These are phyloP conservation scores for Clathrospora elynae DNA, from an alignment of 2,329 filamentous ascomycete genomes.

Conservation along the genomic window DNA sequence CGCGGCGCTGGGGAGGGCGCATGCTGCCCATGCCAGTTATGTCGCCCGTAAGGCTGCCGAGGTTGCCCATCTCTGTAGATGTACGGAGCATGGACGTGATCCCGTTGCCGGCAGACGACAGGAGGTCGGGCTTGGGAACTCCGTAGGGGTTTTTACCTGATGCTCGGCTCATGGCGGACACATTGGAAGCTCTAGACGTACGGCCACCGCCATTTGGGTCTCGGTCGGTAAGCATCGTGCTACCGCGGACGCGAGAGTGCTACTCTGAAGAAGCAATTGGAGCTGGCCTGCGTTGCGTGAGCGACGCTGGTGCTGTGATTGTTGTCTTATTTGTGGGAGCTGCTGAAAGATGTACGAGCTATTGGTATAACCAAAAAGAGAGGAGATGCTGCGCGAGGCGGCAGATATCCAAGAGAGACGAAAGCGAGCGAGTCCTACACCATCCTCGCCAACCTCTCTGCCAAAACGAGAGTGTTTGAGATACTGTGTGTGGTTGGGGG, in stretches of 20 bases:
- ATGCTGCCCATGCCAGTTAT: conserved; percentile 47
- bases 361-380: conserved; percentile 26
- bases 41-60: conserved; percentile 49
- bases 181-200: conserved; percentile 54
- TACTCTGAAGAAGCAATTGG: neutral
- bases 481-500: conserved; percentile 20
- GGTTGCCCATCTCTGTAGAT: conserved; percentile 55
- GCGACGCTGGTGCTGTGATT: neutral
- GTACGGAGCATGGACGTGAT: conserved; percentile 58
- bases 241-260: conserved; percentile 11
- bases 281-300: conserved; percentile 1
- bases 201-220: conserved; percentile 55
- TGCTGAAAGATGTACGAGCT: conserved; percentile 23
- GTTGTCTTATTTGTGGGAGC: conserved; percentile 12
- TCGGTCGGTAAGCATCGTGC: conserved; percentile 52
- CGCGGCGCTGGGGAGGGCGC: conserved; percentile 41
- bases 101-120: conserved; percentile 43
- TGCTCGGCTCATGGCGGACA: conserved; percentile 48
- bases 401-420: conserved; percentile 27
- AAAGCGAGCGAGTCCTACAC: conserved; percentile 22
- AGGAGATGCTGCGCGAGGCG: conserved; percentile 23
- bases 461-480: conserved; percentile 24
- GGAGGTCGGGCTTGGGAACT: conserved; percentile 37
- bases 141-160: conserved; percentile 36
- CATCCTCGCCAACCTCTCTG: conserved; percentile 17